Base-by-base conservation (phyloP, 441 rosid genomes). In the Cnidoscolus chayamansa region DNA sequence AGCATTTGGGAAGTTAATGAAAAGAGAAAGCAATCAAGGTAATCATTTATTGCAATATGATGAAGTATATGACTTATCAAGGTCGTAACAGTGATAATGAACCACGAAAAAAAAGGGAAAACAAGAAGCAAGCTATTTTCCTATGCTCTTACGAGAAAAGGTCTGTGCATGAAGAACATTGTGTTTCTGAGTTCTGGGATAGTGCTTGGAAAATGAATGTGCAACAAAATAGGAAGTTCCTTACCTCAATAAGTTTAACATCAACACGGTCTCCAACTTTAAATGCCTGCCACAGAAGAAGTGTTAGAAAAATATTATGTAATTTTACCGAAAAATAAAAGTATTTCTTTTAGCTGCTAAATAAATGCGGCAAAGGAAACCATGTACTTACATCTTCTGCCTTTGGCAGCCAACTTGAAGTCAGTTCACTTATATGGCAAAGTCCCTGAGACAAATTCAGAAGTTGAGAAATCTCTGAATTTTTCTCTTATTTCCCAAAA, bases 341-440 rank as follows among this genome's bases (percentile, higher is more conserved):
- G 40, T 4, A 35, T 31, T 20, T 67, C 11, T 12, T 54, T 13
- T 47, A 1, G 61, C 15, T 1, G 40, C 53, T 10, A 32, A 62
- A 50, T 4, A 45, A 9, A 65, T 30, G 65, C 50, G 53, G 3
- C 65, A 55, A 40, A 74, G 1, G 62, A 1, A 25, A 76, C 48
- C 32, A 43, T 15, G 47, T 30, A 66, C 96, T 87, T 86, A 96
- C 99, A 82, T 96, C 99, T 84, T 96, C 99, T 16, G 99, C 93
- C 84, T 96, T 91, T 19, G 98, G 84, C 78, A 96, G 85, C 89
- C 90, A 93, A 76, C 85, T 86, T 68, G 90, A 76, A 79, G 91
- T 93, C 72, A 96, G 85, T 81, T 96, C 99, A 80, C 99, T 96
- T 74, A 93, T 82, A 84, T 96, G 99, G 85, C 99, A 96, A 83